Evolutionary conservation across 352 stramenopile species (phyloP).

Genomic region (Globisporangium spiculum): DNA sequence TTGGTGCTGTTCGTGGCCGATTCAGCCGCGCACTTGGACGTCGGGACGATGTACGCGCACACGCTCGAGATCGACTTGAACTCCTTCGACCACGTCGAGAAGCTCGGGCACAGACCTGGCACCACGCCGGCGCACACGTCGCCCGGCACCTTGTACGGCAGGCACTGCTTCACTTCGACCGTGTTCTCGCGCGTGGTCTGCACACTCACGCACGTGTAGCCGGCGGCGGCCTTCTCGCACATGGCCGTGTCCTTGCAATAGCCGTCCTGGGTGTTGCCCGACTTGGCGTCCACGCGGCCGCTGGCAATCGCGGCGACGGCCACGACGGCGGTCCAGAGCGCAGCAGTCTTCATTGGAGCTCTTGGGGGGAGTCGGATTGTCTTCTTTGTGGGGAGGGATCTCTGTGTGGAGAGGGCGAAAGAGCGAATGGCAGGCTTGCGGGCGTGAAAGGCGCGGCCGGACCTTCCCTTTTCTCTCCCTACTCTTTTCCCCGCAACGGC

Average conservation of each 20-base stretch:
- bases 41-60: conserved; percentile 65
- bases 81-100: conserved; percentile 64
- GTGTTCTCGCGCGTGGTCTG: conserved; percentile 73
- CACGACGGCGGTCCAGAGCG: conserved; percentile 16
- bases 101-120: conserved; percentile 65
- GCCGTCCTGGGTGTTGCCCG: conserved; percentile 41
- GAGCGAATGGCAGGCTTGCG: conserved; percentile 1
- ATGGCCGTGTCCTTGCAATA: conserved; percentile 57
- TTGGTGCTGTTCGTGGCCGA: conserved; percentile 36
- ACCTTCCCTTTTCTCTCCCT: neutral
- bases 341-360: conserved; percentile 17
- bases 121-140: conserved; percentile 59
- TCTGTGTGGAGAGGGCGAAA: conserved; percentile 6
- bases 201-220: conserved; percentile 68
- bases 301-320: conserved; percentile 16
- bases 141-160: conserved; percentile 42
- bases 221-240: conserved; percentile 31
- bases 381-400: neutral
- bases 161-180: conserved; percentile 74
- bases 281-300: conserved; percentile 28
- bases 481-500: neutral
- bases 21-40: conserved; percentile 43
- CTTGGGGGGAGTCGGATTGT: neutral
- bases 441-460: neutral
- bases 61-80: conserved; percentile 69